Evolutionary conservation across 768 basidiomycete species (phyloP).

Genomic region (Trametes cingulata): DNA sequence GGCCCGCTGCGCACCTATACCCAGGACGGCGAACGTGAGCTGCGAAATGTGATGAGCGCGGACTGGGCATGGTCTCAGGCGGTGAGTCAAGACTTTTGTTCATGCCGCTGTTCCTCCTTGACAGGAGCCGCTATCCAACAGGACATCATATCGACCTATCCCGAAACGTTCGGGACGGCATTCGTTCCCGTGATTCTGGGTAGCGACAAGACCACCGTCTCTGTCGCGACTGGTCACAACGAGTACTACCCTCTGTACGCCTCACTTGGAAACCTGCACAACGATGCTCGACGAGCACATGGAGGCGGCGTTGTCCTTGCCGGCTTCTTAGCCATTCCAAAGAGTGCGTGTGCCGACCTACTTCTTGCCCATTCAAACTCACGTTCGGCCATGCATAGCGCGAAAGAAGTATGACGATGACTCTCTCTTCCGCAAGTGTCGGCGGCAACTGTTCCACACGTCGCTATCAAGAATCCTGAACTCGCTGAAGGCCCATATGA

Average conservation of each 20-base stretch:
- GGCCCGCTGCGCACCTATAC: constrained; percentile 19
- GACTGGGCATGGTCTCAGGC: constrained; percentile 3
- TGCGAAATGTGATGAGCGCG: constrained; percentile 14
- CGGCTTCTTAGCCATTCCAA: constrained; percentile 33
- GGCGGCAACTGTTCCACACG: not conserved
- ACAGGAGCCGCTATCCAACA: too few species aligned
- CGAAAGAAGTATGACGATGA: not conserved
- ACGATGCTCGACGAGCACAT: constrained; percentile 25
- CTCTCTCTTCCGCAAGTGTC: not conserved
- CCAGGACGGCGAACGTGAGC: constrained; percentile 15
- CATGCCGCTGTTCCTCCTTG: too few species aligned
- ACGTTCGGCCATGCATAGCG: too few species aligned
- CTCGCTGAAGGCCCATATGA: constrained; percentile 1
- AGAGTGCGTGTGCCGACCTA: constrained; percentile 22
- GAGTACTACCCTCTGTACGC: constrained; percentile 31
- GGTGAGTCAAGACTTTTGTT: not conserved
- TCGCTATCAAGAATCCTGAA: too few species aligned
- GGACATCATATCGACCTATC: too few species aligned
- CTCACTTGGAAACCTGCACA: constrained; percentile 26
- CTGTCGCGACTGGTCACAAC: constrained; percentile 24
- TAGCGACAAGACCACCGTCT: constrained; percentile 30
- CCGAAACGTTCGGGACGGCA: not conserved
- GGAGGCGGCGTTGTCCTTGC: constrained; percentile 15
- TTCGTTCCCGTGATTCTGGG: constrained; percentile 30
- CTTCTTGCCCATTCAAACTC: too few species aligned